These are phyloP conservation scores for Crucibulum laeve DNA, from an alignment of 768 basidiomycete genomes.

Conservation along the genomic window DNA sequence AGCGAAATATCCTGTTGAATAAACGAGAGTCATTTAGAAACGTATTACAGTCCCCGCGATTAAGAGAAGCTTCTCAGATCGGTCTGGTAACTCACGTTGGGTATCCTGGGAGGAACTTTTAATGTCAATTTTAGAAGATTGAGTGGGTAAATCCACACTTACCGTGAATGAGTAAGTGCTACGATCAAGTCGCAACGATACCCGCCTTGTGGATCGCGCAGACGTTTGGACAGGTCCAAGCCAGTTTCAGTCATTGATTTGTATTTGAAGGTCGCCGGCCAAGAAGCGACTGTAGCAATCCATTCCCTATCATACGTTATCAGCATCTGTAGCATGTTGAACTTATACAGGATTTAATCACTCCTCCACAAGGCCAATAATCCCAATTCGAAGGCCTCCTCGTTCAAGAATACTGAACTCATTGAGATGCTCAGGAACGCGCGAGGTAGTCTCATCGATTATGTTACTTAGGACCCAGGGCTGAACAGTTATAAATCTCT, in stretches of 20 bases:
- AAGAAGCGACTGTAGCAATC: conserved; percentile 84
- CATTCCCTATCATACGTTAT: conserved; percentile 57
- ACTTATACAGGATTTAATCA: conserved; percentile 17
- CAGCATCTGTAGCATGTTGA: not conserved
- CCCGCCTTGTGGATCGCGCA: conserved; percentile 68
- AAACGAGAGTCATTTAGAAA: not conserved
- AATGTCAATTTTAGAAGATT: not conserved
- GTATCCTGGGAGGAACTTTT: conserved; percentile 28
- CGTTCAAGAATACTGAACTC: conserved; percentile 68
- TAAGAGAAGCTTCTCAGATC: not conserved
- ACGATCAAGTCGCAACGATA: conserved; percentile 78
- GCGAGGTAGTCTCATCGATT: conserved; percentile 59
- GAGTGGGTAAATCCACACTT: conserved; percentile 11
- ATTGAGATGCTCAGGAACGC: conserved; percentile 55
- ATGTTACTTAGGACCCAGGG: conserved; percentile 93
- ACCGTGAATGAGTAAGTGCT: conserved; percentile 83
- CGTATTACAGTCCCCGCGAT: too few species aligned
- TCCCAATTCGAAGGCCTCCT: conserved; percentile 65
- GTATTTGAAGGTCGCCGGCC: conserved; percentile 79
- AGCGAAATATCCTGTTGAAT: conserved; percentile 58
- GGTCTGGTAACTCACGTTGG: conserved; percentile 31
- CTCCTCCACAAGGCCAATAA: conserved; percentile 89
- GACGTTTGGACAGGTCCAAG: conserved; percentile 61
- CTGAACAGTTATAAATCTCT: conserved; percentile 26
- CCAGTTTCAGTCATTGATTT: conserved; percentile 72